phyloP scores from a whole-genome alignment of 768 basidiomycete genomes.

The Paxillus involutus region DNA sequence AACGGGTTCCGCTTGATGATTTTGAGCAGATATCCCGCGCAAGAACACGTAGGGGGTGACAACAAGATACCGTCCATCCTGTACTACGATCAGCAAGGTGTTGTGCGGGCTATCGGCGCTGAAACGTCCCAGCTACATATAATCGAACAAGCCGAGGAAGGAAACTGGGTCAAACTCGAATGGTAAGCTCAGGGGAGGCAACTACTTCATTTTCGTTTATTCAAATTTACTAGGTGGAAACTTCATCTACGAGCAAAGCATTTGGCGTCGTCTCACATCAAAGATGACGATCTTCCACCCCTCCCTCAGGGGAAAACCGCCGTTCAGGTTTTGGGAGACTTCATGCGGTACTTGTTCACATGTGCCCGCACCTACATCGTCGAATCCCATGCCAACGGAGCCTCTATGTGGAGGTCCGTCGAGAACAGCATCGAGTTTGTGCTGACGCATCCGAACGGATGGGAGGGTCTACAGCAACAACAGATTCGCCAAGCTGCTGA shows the following conservation, averaged over 20 bases:
- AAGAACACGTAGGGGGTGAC: constrained; percentile 44
- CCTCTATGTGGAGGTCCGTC: too few species aligned
- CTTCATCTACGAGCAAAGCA: constrained; percentile 36
- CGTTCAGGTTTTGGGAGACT: constrained; percentile 23
- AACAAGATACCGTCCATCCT: constrained; percentile 50
- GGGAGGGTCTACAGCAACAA: too few species aligned
- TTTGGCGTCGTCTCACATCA: constrained; percentile 21
- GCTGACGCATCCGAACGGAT: too few species aligned
- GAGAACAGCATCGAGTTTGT: too few species aligned
- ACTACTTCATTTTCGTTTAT: not conserved
- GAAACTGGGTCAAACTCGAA: constrained; percentile 38
- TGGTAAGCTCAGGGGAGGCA: too few species aligned
- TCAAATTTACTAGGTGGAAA: constrained; percentile 27
- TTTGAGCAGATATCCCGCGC: constrained; percentile 42
- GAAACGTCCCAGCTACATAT: constrained; percentile 37
- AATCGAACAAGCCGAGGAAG: constrained; percentile 39
- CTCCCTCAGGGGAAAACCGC: constrained; percentile 24
- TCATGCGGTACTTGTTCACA: constrained; percentile 26
- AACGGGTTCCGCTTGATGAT: not conserved
- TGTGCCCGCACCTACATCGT: constrained; percentile 22
- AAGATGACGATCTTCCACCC: constrained; percentile 18
- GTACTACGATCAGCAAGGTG: constrained; percentile 43
- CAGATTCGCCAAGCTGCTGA: too few species aligned
- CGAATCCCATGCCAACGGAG: too few species aligned
- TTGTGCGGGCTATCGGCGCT: constrained; percentile 42